Conservation (phyloP, 208 protist species). For the Naegleria fowleri region DNA sequence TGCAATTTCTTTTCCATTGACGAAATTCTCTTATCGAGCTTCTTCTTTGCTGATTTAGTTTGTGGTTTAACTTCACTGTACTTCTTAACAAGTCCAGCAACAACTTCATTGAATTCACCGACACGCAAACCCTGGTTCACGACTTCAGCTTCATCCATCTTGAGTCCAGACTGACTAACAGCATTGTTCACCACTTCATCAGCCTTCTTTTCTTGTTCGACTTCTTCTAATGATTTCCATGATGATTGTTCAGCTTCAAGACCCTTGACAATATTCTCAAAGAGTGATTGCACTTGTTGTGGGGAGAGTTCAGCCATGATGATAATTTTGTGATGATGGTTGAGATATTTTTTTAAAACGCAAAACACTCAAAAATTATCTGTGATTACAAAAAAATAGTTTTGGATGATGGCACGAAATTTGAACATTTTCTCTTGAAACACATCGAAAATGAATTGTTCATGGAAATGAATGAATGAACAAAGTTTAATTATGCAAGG, state of each 20-base stretch:
- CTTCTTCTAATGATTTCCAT: background rate
- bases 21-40: constrained; percentile 2
- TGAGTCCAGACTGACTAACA: background rate
- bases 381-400: too few relatives aligned
- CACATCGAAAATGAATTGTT: too few relatives aligned
- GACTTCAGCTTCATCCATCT: background rate
- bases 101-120: background rate
- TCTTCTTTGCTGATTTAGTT: constrained; percentile 29
- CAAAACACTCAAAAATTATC: background rate
- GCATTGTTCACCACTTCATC: background rate
- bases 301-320: background rate
- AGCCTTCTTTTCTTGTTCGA: background rate
- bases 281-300: background rate
- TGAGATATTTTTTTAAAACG: background rate
- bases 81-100: background rate
- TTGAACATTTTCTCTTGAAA: too few relatives aligned
- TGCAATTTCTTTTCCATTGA: constrained; percentile 24
- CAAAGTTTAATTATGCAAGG: too few relatives aligned
- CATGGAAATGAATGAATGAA: too few relatives aligned
- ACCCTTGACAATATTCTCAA: too few relatives aligned
- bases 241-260: background rate
- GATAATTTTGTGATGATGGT: background rate
- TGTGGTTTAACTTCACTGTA: background rate
- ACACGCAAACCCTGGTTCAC: background rate
- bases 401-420: too few relatives aligned